Percentiles rank a stretch among this genome's conserved stretches.
Conservation (phyloP, 2,329 filamentous ascomycete genomes). For the Pseudocercospora ulei region DNA sequence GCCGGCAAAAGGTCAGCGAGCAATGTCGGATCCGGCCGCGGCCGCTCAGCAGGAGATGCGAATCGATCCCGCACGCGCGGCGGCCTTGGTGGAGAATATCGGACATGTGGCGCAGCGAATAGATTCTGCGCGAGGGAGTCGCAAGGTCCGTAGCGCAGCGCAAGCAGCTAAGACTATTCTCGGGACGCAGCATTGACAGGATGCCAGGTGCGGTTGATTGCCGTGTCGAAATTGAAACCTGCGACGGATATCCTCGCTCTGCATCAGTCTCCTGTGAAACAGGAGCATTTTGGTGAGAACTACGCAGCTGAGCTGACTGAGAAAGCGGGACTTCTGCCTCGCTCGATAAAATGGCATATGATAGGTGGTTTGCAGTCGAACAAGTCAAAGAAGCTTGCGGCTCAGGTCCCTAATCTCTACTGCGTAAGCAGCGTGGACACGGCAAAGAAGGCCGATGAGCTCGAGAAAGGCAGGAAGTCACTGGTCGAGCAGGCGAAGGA, state of each 20-base stretch:
- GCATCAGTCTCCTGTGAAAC: conserved; percentile 47
- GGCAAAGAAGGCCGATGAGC: conserved; percentile 71
- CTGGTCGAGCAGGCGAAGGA: conserved; percentile 37
- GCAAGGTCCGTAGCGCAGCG: conserved; percentile 16
- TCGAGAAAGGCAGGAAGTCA: conserved; percentile 65
- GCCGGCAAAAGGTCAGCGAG: not conserved
- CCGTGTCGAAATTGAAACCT: conserved; percentile 93
- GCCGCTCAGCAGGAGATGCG: conserved; percentile 32
- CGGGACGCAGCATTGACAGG: conserved; percentile 3
- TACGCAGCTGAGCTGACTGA: conserved; percentile 72
- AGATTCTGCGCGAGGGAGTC: conserved; percentile 29
- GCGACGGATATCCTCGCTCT: conserved; percentile 81
- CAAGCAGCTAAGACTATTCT: conserved; percentile 9
- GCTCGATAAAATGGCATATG: conserved; percentile 81
- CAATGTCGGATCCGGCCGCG: conserved; percentile 6
- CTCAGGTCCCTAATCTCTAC: conserved; percentile 77
- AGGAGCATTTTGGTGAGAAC: conserved; percentile 84
- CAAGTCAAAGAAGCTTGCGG: conserved; percentile 77
- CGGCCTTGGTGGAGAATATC: conserved; percentile 41
- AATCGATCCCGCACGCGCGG: conserved; percentile 39
- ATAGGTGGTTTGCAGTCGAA: conserved; percentile 90
- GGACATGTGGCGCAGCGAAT: conserved; percentile 37
- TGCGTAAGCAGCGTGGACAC: conserved; percentile 85
- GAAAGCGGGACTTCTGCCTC: conserved; percentile 71
- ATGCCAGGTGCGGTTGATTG: conserved; percentile 69